Evolutionary conservation across 306 rosid genomes (phyloP).

Genomic region (Crataegus laevigata): DNA sequence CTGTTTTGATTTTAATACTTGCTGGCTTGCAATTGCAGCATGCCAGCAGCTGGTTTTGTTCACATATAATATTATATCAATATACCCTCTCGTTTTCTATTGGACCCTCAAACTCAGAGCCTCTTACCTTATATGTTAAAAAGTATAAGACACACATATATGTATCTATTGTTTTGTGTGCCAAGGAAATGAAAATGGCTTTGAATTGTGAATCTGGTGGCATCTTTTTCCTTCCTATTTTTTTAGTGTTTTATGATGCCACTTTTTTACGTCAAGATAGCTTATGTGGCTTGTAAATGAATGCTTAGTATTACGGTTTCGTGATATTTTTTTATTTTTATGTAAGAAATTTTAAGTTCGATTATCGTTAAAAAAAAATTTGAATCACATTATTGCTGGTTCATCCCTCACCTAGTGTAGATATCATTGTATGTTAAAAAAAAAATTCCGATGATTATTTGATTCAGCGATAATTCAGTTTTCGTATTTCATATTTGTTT

Average conservation of each 20-base stretch:
- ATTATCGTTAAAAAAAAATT: no score
- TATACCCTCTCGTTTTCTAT: background rate
- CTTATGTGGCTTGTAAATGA: background rate
- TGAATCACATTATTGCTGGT: no score
- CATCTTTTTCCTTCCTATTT: background rate
- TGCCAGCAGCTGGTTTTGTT: background rate
- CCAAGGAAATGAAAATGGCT: background rate
- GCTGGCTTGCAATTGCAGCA: background rate
- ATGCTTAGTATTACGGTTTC: no score
- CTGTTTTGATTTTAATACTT: background rate
- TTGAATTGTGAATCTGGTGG: background rate
- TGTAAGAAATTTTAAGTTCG: accelerated
- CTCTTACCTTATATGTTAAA: background rate
- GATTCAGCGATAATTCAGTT: no score
- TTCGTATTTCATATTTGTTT: no score
- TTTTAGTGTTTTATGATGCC: background rate
- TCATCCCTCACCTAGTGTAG: no score
- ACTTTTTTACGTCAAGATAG: background rate
- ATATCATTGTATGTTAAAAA: no score
- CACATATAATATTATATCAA: background rate
- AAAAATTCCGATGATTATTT: no score
- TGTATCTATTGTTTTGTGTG: background rate
- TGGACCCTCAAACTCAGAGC: background rate
- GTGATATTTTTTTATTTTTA: no score
- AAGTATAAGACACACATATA: background rate